Conservation (phyloP, 2,329 filamentous ascomycete genomes). For the Penicillium sp. region DNA sequence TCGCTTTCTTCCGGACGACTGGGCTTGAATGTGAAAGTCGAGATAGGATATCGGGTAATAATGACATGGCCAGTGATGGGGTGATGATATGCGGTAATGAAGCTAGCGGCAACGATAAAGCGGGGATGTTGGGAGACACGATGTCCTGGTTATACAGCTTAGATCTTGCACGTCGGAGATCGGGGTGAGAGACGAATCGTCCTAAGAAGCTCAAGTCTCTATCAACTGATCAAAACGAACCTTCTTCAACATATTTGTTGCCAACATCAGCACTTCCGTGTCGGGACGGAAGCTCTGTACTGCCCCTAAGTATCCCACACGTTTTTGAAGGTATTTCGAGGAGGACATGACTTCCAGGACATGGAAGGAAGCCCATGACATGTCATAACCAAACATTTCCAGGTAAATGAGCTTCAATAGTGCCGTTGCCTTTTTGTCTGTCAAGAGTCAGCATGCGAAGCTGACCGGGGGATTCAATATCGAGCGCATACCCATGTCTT, state of each 20-base stretch:
- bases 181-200: too few relatives aligned
- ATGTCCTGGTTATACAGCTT: constrained; percentile 40
- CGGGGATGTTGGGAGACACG: constrained; percentile 72
- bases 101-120: constrained; percentile 81
- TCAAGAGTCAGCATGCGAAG: constrained; percentile 14
- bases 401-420: constrained; percentile 95
- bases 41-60: constrained; percentile 83
- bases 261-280: constrained; percentile 96
- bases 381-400: constrained; percentile 98
- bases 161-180: constrained; percentile 17
- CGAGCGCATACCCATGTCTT: constrained; percentile 79
- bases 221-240: constrained; percentile 42
- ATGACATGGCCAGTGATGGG: constrained; percentile 85
- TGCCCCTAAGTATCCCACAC: constrained; percentile 90
- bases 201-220: neutral
- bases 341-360: constrained; percentile 99
- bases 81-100: constrained; percentile 96
- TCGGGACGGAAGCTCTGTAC: constrained; percentile 95
- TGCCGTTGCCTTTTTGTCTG: constrained; percentile 93
- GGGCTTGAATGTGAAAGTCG: constrained; percentile 84
- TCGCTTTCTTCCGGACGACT: constrained; percentile 89
- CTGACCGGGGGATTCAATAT: neutral
- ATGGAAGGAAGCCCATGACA: constrained; percentile 99
- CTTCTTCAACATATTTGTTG: constrained; percentile 96
- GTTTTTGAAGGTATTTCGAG: constrained; percentile 89